Base-by-base conservation (phyloP, 2,329 filamentous ascomycete genomes). In the Claviceps monticola region DNA sequence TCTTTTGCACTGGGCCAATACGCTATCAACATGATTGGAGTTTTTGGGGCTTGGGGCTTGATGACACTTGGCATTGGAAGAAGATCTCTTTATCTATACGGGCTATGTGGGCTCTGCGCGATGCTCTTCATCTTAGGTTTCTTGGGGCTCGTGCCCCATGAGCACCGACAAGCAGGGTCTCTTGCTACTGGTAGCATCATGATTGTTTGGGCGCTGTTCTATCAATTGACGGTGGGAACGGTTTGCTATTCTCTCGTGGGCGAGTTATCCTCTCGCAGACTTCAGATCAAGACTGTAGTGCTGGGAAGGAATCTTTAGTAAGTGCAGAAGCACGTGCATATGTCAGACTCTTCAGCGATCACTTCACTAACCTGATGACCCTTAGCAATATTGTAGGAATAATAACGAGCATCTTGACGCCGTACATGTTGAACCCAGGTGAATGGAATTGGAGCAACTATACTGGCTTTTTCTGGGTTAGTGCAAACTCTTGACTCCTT, bases 281-380 rank as follows among this genome's bases (percentile, higher is more conserved):
- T 96, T 37, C 85, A 90, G 62, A 90, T 94, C 71, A 95, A 95
- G 73, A 95, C 90, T 0, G 85, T 95, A 21, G 89, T 93, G 1
- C 76, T 95, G 2, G 88, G 86, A 1, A 84, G 89, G 51, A 86
- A 88, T 59, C 71, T 88, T 46, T 86, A 86, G 75, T 78, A 65
- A 66, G 74, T 69, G n/a, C 17, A 36, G 2, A 13, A 44, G 19
- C 29, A 29, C 9, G 21, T 29, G 43, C 26, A 11, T 16, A 14
- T n/a, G 21, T 5, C 37, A n/a, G 13, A 16, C 43, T 21, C 23
- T 26, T 29, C 43, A n/a, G 23, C 45, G 5, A 16, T 36, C 5
- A 34, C 50, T 54, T 53, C 48, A 11, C 11, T 53, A 49, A 11
- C 11, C 6, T 16, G 45, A n/a, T 4, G 29, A 29, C 6, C 17